Evolutionary conservation across 1,139 yeast genomes (phyloP), one percentile per base, ranked within the genome.

Genomic region (Yamadazyma aaseri): DNA sequence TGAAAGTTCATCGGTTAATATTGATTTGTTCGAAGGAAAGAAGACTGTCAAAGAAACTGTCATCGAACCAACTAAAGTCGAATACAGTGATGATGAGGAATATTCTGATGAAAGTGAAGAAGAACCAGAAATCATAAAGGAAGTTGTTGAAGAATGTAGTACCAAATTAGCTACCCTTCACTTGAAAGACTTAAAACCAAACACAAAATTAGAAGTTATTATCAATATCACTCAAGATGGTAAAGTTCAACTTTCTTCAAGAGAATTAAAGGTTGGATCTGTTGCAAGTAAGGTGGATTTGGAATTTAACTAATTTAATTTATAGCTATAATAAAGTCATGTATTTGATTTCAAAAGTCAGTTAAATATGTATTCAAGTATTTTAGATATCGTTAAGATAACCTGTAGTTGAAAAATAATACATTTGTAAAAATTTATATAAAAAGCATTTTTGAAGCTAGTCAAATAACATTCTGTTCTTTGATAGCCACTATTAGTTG

Each of bases 171-270:
- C 90, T 44, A 86, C 86, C 56, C 71, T 90, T 48, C 82, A 83
- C 37, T 71, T 90, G 46, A 79, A 81, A 59, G 87, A 79, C 51
- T 82, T 81, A 53, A 72, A 77, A 51, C 79, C 83, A 39, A 82
- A 84, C 52, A 59, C 75, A 46, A 69, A 73, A 53, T 75, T 90
- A 48, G 96, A 92, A 66, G 80, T 90, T 37, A 76, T 79, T 49
- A 76, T 90, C 50, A 89, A 85, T 71, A 81, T 92, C 53, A 82
- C 87, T 52, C 86, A 79, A 58, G 95, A 86, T 39, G 90, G 95
- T 52, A 76, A 78, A 51, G 74, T 92, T 55, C 86, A 82, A 56
- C 79, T 89, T 44, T 77, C 86, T 46, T 96, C 87, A 35, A 82
- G 96, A 63, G 92, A 83, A 60, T 71, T 79, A 56, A 80, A 80